Evolutionary conservation across 2,329 filamentous ascomycete genomes (phyloP), one percentile per base, ranked within the genome.

Genomic region (Chrysoporthe austroafricana): DNA sequence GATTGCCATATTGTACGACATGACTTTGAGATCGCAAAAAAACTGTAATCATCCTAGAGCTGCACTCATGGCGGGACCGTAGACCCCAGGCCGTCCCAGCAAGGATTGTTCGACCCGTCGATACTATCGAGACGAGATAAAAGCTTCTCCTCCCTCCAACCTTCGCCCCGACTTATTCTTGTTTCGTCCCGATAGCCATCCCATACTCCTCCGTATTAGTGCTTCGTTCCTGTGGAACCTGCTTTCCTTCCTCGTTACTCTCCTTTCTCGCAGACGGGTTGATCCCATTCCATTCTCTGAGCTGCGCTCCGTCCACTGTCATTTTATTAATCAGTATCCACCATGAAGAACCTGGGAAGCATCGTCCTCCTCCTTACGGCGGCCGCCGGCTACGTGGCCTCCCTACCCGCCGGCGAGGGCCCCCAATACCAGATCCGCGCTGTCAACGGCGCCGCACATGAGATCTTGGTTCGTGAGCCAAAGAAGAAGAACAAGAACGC

Each of bases 331-430:
- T 52, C 59, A 26, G 67, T 69, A 65, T 70, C 71, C 77, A 79
- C 72, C 67, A 81, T 80, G 79, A 81, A 80, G 76, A 78, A 77
- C 73, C 74, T 79, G 71, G 75, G 74, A 71, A 73, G 77, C 69
- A 75, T 79, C 71, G 68, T 80, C 62, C 71, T 79, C 70, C 73
- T 76, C 71, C 68, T 80, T 71, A 78, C 78, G 69, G 67, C 79
- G 61, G 76, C 74, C 60, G 77, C 77, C 63, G 75, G 74, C 57
- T 64, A 75, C 52, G 76, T 78, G 34, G 77, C 76, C 54, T 74
- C 76, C 59, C 44, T 76, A 46, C 76, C 76, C 14, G 71, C 71
- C 8, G 56, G 52, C 26, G 64, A 67, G 14, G 50, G 5, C 62
- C 34, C 32, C 4, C 50, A 63, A 5, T n/a, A 64, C 21, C 34